Conservation (phyloP, 2,329 filamentous ascomycete species). For the Didymella pinodella region DNA sequence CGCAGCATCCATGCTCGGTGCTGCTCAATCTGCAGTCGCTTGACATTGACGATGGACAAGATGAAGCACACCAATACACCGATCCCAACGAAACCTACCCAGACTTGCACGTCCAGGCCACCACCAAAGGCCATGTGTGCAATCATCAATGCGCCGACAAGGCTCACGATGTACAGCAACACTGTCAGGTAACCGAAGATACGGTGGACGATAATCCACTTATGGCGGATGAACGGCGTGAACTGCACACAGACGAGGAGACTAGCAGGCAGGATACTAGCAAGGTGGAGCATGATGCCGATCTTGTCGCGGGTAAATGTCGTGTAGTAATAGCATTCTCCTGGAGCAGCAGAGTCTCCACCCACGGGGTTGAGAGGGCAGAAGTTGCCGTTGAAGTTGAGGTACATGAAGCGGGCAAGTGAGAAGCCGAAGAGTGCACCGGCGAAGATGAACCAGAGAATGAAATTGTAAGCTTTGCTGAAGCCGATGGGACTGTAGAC, state of each 20-base stretch:
- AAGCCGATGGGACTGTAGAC: constrained; percentile 60
- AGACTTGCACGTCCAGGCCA: constrained; percentile 58
- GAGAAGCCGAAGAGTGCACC: constrained; percentile 47
- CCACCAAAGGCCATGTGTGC: constrained; percentile 63
- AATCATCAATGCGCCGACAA: constrained; percentile 63
- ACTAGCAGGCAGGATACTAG: constrained; percentile 49
- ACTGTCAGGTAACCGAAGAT: constrained; percentile 67
- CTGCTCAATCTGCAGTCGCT: constrained; percentile 62
- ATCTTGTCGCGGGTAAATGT: constrained; percentile 42
- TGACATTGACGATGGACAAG: constrained; percentile 65
- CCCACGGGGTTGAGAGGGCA: constrained; percentile 20
- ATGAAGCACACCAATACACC: constrained; percentile 55
- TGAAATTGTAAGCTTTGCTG: constrained; percentile 65
- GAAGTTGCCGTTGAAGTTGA: constrained; percentile 54
- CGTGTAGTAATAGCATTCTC: constrained; percentile 57
- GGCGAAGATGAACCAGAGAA: constrained; percentile 53
- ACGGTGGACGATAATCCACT: constrained; percentile 63
- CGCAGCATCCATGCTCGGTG: constrained; percentile 45
- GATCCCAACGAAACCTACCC: constrained; percentile 55
- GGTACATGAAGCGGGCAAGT: constrained; percentile 59
- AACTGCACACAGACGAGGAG: constrained; percentile 55
- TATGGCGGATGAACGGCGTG: constrained; percentile 56
- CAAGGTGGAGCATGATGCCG: constrained; percentile 57
- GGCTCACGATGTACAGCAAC: constrained; percentile 57
- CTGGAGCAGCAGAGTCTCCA: constrained; percentile 45